Evolutionary conservation across 768 basidiomycete species (phyloP).

Genomic region (Phlebiopsis flavidoalba): DNA sequence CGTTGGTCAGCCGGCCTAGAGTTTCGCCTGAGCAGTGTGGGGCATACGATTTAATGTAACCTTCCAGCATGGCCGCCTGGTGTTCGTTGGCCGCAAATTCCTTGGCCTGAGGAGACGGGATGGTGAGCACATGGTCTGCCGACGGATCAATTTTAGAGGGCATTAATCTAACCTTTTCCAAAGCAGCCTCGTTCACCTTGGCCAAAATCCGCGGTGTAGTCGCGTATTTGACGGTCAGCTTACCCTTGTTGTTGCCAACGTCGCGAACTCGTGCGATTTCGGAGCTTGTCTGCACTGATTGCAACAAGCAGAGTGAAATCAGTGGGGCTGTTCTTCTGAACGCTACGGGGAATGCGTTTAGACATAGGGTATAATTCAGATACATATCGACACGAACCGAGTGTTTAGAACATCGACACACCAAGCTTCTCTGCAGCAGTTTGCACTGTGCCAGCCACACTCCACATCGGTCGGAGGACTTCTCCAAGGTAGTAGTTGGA

Average conservation of each 20-base stretch:
- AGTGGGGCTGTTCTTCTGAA: constrained; percentile 59
- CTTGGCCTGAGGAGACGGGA: constrained; percentile 47
- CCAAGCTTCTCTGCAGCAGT: constrained; percentile 67
- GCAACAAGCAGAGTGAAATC: constrained; percentile 74
- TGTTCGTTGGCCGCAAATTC: constrained; percentile 70
- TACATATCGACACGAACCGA: constrained; percentile 39
- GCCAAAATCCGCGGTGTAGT: constrained; percentile 56
- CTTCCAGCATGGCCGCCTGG: constrained; percentile 68
- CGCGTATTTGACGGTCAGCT: constrained; percentile 66
- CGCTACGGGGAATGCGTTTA: constrained; percentile 34
- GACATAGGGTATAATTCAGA: neutral
- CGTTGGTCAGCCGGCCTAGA: constrained; percentile 58
- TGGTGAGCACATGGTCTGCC: neutral
- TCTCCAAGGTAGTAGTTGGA: constrained; percentile 85
- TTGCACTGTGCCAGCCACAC: constrained; percentile 72
- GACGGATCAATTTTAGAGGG: neutral
- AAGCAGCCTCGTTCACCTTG: constrained; percentile 48
- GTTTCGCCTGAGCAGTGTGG: constrained; percentile 61
- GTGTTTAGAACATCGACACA: constrained; percentile 82
- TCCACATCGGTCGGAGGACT: constrained; percentile 41
- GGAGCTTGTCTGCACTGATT: constrained; percentile 45
- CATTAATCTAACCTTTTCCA: constrained; percentile 45
- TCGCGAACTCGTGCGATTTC: constrained; percentile 43
- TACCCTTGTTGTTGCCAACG: constrained; percentile 35
- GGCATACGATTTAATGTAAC: constrained; percentile 72